Base-by-base conservation (phyloP, 163 green algal species). In the Dunaliella salina region DNA sequence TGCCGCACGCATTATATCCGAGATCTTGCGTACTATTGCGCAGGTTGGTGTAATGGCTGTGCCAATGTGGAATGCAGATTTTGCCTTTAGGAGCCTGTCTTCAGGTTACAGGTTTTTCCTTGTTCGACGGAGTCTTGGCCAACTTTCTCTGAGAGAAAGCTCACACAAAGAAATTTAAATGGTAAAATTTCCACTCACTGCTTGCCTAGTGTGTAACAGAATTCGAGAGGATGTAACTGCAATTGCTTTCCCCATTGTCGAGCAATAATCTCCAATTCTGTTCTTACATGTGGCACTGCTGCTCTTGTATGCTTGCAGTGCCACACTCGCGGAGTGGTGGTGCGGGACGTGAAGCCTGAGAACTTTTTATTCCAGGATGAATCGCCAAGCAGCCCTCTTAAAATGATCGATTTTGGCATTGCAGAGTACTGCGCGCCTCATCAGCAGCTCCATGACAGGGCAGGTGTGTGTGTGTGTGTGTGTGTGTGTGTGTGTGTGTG, bases 331-430 rank as follows among this genome's bases (percentile, higher is more conserved):
- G 88, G 88, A n/a, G 88, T 95, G 11, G 85, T 94, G 33, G 45
- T 94, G 33, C 82, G 91, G 0, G 92, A 95, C 69, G 90, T 94
- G 24, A 94, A 93, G 85, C 88, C 88, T 15, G 87, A 90, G 71
- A 95, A 95, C 87, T 96, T 96, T 83, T 80, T 95, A 82, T 95
- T 94, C 69, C 80, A 92, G 29, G 89, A 85, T 40, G 29, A 85
- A 0, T 85, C 86, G 24, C 72, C 88, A 18, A 86, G 91, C 84
- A 69, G 88, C 0, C 91, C 91, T 0, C 86, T 96, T 33, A 95
- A 95, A 69, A 93, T 93, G 83, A 93, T 94, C 29, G 93, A 96
- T 87, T 96, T 96, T 89, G 93, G 93, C 0, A 87, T 96, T 25
- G 92, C 93, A 0, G 82, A 91, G 33, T 95, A 92, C 86, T 94